Evolutionary conservation across 1,139 yeast genomes (phyloP), one percentile per base, ranked within the genome.

Genomic region (Saccharomyces hybrid): DNA sequence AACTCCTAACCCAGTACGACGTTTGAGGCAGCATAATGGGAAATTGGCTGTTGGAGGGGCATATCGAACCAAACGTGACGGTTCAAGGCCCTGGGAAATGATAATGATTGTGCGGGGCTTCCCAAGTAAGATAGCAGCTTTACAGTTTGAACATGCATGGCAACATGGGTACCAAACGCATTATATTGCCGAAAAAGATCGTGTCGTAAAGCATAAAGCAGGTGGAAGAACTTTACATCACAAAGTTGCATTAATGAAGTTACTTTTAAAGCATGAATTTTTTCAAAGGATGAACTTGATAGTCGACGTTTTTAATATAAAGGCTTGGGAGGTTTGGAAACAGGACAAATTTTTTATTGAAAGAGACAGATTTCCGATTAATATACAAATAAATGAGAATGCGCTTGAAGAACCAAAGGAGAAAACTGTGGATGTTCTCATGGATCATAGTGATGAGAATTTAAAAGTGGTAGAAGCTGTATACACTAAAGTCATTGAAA

Each of bases 1-100:
- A 0, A 85, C 93, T 0, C 91, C 93, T 0, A 78, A 85, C 63
- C 93, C 95, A 0, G 65, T 73, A 0, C 69, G 91, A 56, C 67
- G 96, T 50, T 71, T 88, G 5, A 70, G 88, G 44, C 96, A 88
- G 61, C 96, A 88, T 65, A 88, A 88, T 71, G 95, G 96, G 1
- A 80, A 77, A 4, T 65, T 84, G 20, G 72, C 71, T n/a, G 58
- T 57, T 7, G 88, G 88, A 0, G 91, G 91, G 1, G 96, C 96
- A 0, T 81, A 73, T 63, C 71, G 81, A 48, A 88, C 96, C 0
- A 81, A 76, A 57, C 70, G 74, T 48, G 66, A 68, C 26, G 83
- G 82, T 0, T 76, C 73, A 47, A 69, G 91, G 50, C 95, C 96
- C 0, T 88, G 96, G 96, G 78, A 78, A 55, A 82, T 85, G 84